phyloP scores from a whole-genome alignment of 345 rosid genomes.

The Psidium guajava region DNA sequence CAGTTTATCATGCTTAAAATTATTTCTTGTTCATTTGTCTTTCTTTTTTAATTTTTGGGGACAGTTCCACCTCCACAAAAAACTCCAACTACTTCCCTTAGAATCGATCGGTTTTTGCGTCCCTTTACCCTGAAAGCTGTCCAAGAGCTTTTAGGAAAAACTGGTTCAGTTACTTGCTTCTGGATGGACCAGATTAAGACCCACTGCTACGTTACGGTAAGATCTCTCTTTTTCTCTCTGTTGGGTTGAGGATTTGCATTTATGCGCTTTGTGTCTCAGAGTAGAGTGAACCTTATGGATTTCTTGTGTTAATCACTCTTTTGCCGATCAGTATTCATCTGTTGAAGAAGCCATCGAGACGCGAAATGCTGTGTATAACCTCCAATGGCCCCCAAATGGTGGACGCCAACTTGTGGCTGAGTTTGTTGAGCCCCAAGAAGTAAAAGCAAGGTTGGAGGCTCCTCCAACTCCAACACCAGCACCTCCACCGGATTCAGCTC shows the following conservation, averaged over 20 bases:
- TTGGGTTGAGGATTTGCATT: not conserved
- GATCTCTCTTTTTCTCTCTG: constrained; percentile 9
- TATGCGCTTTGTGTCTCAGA: not conserved
- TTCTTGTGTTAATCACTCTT: not conserved
- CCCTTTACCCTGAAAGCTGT: constrained; percentile 97
- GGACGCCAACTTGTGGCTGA: constrained; percentile 79
- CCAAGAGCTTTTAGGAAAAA: constrained; percentile 87
- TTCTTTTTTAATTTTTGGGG: not conserved
- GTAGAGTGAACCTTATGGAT: not conserved
- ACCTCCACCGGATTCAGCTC: not conserved
- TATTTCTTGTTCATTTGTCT: constrained; percentile 1
- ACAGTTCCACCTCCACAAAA: constrained; percentile 88
- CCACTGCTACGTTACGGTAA: constrained; percentile 89
- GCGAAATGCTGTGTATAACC: constrained; percentile 77
- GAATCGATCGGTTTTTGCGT: constrained; percentile 81
- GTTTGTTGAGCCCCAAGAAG: constrained; percentile 83
- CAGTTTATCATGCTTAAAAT: not conserved
- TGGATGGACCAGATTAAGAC: constrained; percentile 99
- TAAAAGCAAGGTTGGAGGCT: constrained; percentile 49
- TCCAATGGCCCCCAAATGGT: constrained; percentile 96
- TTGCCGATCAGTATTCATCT: constrained; percentile 58
- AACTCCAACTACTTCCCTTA: constrained; percentile 69
- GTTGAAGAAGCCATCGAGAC: constrained; percentile 83
- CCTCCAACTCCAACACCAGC: constrained; percentile 31
- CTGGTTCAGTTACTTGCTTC: constrained; percentile 65